phyloP scores from a whole-genome alignment of 2,329 filamentous ascomycete species.

The Colletotrichum liaoningense region DNA sequence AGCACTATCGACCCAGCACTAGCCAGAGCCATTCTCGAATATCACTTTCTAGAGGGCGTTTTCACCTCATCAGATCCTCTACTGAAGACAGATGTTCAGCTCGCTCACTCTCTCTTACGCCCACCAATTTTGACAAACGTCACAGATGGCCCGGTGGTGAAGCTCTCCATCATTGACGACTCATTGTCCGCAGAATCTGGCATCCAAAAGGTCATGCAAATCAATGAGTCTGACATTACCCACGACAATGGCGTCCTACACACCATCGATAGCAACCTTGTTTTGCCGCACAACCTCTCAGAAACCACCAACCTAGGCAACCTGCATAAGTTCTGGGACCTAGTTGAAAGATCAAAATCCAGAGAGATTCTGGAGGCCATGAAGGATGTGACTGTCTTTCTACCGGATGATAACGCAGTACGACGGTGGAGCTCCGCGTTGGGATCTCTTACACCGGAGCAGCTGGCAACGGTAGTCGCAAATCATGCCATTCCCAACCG shows the following conservation, averaged over 20 bases:
- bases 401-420: background rate
- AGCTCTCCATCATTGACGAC: background rate
- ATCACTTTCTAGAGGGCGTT: background rate
- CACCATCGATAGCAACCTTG: background rate
- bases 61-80: background rate
- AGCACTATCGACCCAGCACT: constrained; percentile 1
- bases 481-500: constrained; percentile 2
- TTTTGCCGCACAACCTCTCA: constrained; percentile 9
- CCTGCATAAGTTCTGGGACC: background rate
- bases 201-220: constrained; percentile 4
- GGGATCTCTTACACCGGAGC: background rate
- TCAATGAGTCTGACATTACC: background rate
- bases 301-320: constrained; percentile 7
- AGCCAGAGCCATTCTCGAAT: background rate
- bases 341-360: background rate
- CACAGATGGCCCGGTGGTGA: background rate
- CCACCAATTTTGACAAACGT: constrained; percentile 1
- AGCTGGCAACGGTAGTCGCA: background rate
- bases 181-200: background rate
- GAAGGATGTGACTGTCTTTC: background rate
- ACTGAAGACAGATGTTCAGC: background rate
- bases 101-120: background rate
- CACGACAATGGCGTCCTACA: constrained; percentile 4
- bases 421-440: background rate
- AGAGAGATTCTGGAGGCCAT: background rate